phyloP scores from a whole-genome alignment of 2,329 filamentous ascomycete species.

The Calonectria leucothoes region DNA sequence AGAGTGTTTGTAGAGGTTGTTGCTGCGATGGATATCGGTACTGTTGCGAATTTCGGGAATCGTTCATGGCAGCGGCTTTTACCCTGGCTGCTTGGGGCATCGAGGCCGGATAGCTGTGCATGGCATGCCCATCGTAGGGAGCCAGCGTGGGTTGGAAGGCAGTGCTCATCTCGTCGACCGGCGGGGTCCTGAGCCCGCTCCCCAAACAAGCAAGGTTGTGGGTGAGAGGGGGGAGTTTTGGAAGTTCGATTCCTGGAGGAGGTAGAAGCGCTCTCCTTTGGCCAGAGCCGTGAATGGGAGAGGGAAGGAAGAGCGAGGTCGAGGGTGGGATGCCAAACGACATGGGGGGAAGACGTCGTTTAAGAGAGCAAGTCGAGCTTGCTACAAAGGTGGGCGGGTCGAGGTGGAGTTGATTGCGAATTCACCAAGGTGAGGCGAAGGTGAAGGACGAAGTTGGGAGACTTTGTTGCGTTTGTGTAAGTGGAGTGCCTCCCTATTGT shows the following conservation, averaged over 20 bases:
- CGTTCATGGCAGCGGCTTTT: slow-evolving; percentile 46
- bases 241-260: slow-evolving; percentile 31
- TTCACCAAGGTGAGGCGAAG: background rate
- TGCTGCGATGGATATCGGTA: slow-evolving; percentile 46
- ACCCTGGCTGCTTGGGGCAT: slow-evolving; percentile 49
- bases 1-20: slow-evolving; percentile 24
- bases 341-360: slow-evolving; percentile 35
- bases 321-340: slow-evolving; percentile 41
- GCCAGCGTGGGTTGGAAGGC: slow-evolving; percentile 62
- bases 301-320: slow-evolving; percentile 37
- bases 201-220: slow-evolving; percentile 33
- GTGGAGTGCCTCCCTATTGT: slow-evolving; percentile 16
- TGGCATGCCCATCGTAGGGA: slow-evolving; percentile 59
- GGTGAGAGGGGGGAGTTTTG: slow-evolving; percentile 37
- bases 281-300: slow-evolving; percentile 34
- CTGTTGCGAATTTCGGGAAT: slow-evolving; percentile 47
- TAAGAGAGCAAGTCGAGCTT: background rate
- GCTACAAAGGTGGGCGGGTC: background rate
- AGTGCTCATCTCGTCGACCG: slow-evolving; percentile 64
- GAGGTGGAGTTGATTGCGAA: background rate
- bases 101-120: slow-evolving; percentile 53
- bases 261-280: slow-evolving; percentile 31
- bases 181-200: slow-evolving; percentile 62
- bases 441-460: background rate
- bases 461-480: slow-evolving; percentile 16